Evolutionary conservation across 768 basidiomycete genomes (phyloP).

Genomic region (Tricholoma saponaceum): DNA sequence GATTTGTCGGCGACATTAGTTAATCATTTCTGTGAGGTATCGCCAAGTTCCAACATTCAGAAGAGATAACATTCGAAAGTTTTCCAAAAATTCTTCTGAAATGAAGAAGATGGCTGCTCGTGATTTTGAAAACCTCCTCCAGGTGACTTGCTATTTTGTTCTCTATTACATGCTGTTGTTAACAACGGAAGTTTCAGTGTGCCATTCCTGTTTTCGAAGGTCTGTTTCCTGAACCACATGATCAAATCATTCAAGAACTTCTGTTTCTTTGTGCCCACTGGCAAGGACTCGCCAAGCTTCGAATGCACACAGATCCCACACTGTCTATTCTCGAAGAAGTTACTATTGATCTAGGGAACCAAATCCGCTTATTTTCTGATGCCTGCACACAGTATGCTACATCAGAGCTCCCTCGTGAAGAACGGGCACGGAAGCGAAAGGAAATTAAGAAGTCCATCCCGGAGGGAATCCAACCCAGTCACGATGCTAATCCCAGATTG

Average conservation of each 20-base stretch:
- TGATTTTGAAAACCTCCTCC: slow-evolving; percentile 28
- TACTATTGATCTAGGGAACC: slow-evolving; percentile 17
- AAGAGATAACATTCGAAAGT: slow-evolving; percentile 15
- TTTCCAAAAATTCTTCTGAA: slow-evolving; percentile 19
- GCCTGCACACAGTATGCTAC: neutral
- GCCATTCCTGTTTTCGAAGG: slow-evolving; percentile 8
- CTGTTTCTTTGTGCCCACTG: slow-evolving; percentile 23
- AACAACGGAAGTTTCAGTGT: slow-evolving; percentile 3
- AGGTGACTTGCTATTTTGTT: slow-evolving; percentile 14
- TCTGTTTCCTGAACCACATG: slow-evolving; percentile 9
- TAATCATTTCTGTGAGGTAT: slow-evolving; percentile 1
- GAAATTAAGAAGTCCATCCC: neutral
- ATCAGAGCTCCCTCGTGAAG: neutral
- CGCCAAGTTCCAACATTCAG: slow-evolving; percentile 10
- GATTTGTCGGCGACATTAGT: neutral
- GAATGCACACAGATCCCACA: slow-evolving; percentile 4
- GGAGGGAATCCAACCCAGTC: neutral
- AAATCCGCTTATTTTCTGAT: slow-evolving; percentile 18
- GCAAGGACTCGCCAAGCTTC: slow-evolving; percentile 24
- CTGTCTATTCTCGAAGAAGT: slow-evolving; percentile 8
- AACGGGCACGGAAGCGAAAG: neutral
- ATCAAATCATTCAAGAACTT: slow-evolving; percentile 16
- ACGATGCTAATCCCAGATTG: neutral
- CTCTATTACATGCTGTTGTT: neutral
- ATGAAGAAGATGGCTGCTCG: slow-evolving; percentile 20